Evolutionary conservation across 202 grass and related monocot species (phyloP).

Genomic region (Bolboschoenoplectus hybrid): DNA sequence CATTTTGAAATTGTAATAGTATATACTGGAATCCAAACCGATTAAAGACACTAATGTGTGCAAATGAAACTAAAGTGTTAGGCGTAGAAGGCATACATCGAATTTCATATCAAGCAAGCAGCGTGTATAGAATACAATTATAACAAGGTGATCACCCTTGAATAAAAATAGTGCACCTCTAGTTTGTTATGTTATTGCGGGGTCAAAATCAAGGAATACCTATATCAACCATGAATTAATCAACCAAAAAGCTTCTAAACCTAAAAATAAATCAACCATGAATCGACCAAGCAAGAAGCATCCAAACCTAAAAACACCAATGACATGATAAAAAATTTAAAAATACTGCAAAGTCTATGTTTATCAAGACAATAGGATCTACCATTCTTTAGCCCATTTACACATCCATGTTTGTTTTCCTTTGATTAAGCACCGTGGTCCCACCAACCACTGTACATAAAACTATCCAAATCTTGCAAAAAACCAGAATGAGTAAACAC

Average conservation of each 20-base stretch:
- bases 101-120: too few species aligned
- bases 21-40: too few species aligned
- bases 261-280: not conserved
- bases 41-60: too few species aligned
- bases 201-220: too few species aligned
- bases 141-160: too few species aligned
- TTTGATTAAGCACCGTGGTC: conserved; percentile 10
- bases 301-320: not conserved
- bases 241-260: not conserved
- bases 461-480: conserved; percentile 31
- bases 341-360: conserved; percentile 29
- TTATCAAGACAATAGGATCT: conserved; percentile 27
- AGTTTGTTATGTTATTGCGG: too few species aligned
- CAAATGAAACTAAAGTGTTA: too few species aligned
- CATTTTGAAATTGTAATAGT: too few species aligned
- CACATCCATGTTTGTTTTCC: conserved; percentile 18
- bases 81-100: too few species aligned
- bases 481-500: not conserved
- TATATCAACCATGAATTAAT: not conserved
- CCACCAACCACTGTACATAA: conserved; percentile 26
- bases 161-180: too few species aligned
- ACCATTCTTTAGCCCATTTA: conserved; percentile 27
- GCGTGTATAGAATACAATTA: too few species aligned
- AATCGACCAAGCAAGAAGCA: not conserved
- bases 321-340: not conserved